Conservation (phyloP, 2,329 filamentous ascomycete species). For the Leptographium wingfieldii region DNA sequence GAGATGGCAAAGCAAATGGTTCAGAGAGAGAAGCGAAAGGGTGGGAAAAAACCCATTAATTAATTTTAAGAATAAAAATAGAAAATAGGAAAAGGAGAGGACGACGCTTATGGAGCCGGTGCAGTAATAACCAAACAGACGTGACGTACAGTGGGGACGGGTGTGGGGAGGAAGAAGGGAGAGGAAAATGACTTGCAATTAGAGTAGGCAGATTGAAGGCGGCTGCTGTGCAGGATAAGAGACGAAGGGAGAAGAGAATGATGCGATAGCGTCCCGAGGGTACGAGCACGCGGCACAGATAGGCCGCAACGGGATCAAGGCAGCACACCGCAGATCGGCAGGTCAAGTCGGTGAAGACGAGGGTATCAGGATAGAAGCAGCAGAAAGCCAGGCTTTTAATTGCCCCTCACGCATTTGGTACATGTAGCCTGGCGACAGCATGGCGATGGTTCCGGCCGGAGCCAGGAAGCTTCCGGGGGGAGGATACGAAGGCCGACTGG, state of each 20-base stretch:
- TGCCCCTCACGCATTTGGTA: too few species aligned
- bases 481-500: too few species aligned
- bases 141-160: slow-evolving; percentile 1
- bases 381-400: too few species aligned
- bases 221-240: not conserved
- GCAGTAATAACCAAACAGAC: not conserved
- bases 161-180: not conserved
- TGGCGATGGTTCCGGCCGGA: too few species aligned
- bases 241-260: not conserved
- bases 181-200: not conserved
- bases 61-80: not conserved
- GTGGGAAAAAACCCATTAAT: not conserved
- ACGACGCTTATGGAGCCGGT: not conserved
- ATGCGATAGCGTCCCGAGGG: not conserved
- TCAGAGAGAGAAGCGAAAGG: not conserved
- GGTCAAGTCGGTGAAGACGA: not conserved
- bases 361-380: too few species aligned
- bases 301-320: not conserved
- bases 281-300: not conserved
- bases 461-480: too few species aligned
- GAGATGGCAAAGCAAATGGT: not conserved
- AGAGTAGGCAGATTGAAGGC: not conserved
- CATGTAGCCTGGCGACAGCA: too few species aligned
- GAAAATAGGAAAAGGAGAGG: not conserved
- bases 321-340: slow-evolving; percentile 8